phyloP scores from a whole-genome alignment of 2,329 filamentous ascomycete species.

The Alternaria sp. region DNA sequence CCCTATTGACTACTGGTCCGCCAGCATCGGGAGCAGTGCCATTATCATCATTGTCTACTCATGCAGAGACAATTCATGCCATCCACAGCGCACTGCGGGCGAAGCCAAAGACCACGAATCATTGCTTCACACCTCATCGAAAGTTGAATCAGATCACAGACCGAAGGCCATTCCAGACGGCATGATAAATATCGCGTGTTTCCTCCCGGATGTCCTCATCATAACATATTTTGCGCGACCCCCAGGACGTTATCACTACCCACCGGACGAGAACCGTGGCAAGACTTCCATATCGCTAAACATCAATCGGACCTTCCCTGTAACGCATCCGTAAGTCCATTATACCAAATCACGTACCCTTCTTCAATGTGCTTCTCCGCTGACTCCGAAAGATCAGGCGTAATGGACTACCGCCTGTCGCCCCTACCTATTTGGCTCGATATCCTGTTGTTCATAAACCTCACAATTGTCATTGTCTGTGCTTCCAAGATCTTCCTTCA shows the following conservation, averaged over 20 bases:
- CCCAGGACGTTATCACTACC: no score
- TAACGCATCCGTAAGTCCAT: not conserved
- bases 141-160: not conserved
- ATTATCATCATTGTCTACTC: not conserved
- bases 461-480: not conserved
- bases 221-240: not conserved
- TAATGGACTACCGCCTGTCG: not conserved
- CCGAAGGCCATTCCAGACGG: not conserved
- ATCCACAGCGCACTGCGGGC: not conserved
- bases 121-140: not conserved
- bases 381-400: not conserved
- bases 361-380: not conserved
- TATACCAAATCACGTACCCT: not conserved
- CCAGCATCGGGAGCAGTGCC: not conserved
- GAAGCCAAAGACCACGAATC: not conserved
- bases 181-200: not conserved
- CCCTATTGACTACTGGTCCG: not conserved
- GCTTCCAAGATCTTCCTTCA: not conserved
- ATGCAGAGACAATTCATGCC: not conserved
- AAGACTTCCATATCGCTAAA: not conserved
- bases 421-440: not conserved
- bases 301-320: not conserved
- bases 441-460: not conserved
- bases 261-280: not conserved
- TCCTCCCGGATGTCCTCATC: not conserved